These are phyloP conservation scores for Geosmithia flava DNA, from an alignment of 2,329 filamentous ascomycete species.

Conservation along the genomic window DNA sequence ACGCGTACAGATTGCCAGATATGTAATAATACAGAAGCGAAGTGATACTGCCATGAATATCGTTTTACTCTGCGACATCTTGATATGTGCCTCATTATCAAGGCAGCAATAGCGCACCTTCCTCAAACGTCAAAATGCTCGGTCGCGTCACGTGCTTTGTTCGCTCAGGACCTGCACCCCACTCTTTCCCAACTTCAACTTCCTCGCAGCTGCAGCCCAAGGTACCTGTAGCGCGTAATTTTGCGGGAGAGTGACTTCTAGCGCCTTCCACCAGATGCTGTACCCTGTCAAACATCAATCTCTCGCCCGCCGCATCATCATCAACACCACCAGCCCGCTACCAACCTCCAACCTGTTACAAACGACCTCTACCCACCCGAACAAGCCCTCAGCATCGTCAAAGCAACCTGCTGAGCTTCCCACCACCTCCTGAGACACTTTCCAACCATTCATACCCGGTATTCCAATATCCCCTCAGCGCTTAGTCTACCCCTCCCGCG, in stretches of 20 bases:
- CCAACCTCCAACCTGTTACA: too few species aligned
- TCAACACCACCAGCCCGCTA: neutral
- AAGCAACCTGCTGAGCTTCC: neutral
- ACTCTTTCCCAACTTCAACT: neutral
- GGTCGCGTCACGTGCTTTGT: neutral
- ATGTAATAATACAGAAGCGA: too few species aligned
- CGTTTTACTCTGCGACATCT: too few species aligned
- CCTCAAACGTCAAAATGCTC: too few species aligned
- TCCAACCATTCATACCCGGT: neutral
- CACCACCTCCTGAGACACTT: neutral
- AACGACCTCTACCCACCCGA: neutral
- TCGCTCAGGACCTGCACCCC: neutral
- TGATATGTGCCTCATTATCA: too few species aligned
- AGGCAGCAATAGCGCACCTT: too few species aligned
- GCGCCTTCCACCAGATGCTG: neutral
- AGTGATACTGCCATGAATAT: too few species aligned
- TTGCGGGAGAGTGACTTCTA: slow-evolving; percentile 3
- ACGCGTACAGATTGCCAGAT: too few species aligned
- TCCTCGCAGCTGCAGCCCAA: neutral
- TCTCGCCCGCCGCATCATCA: slow-evolving; percentile 1
- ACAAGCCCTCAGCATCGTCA: neutral
- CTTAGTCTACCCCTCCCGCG: neutral
- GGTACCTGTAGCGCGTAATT: slow-evolving; percentile 1
- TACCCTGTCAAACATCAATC: slow-evolving; percentile 1
- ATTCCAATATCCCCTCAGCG: neutral